Evolutionary conservation across 305 asterid species (phyloP).

Genomic region (Rubia peregrina): DNA sequence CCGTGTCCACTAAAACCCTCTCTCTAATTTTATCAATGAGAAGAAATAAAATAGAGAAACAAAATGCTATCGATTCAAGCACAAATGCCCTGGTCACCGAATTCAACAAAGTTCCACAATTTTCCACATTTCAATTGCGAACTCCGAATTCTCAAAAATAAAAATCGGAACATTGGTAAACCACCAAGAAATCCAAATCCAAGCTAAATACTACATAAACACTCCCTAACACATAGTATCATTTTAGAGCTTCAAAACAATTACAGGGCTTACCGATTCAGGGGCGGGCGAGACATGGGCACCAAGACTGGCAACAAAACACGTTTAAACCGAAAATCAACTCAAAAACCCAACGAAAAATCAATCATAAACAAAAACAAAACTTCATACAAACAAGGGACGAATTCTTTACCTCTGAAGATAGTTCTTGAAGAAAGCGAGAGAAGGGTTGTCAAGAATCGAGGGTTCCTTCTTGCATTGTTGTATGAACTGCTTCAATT

Average conservation of each 20-base stretch:
- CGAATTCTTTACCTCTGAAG: constrained; percentile 45
- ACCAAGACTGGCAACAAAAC: constrained; percentile 38
- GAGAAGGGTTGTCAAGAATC: constrained; percentile 36
- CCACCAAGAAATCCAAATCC: not conserved
- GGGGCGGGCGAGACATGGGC: constrained; percentile 44
- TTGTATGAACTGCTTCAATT: constrained; percentile 37
- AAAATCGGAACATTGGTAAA: not conserved
- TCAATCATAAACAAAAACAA: not conserved
- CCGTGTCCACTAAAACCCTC: not conserved
- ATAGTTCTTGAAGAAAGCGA: constrained; percentile 50
- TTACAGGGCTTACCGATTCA: constrained; percentile 35
- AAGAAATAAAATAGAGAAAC: not conserved
- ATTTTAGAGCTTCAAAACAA: not conserved
- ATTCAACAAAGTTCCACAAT: not conserved
- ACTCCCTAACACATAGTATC: not conserved
- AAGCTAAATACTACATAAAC: too few species aligned
- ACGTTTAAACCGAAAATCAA: not conserved
- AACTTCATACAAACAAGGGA: not conserved
- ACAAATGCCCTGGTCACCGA: not conserved
- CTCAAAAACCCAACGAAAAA: not conserved
- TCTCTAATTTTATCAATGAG: not conserved
- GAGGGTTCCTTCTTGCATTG: constrained; percentile 44
- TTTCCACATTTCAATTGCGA: not conserved
- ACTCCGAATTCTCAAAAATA: not conserved
- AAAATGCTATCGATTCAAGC: not conserved